Base-by-base conservation (phyloP, 1,139 yeast species). In the Meyerozyma athensensis region DNA sequence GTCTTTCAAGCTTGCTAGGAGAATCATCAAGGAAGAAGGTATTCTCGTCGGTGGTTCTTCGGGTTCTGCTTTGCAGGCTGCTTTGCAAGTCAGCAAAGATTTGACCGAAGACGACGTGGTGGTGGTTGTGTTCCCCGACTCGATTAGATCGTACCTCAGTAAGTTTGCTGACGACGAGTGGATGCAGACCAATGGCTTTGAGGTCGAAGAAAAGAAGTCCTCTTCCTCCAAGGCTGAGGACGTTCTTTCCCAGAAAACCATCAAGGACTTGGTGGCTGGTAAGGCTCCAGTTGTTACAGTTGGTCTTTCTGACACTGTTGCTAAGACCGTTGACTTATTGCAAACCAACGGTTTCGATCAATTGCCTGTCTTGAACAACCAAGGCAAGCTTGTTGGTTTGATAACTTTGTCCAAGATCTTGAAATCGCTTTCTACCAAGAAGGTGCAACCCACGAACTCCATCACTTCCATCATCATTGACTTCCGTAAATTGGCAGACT, bases 101-200 rank as follows among this genome's bases (percentile, higher is more conserved):
- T 72, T 86, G 55, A 74, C 83, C 36, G 87, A 83, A 63, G 76
- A 81, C 39, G 95, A 85, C 50, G 77, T 76, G 22, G 73, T 86
- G 43, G 95, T 86, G 30, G 90, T 84, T 34, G 82, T 86, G 22
- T 78, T 86, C 77, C 95, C 95, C 38, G 96, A 86, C 59, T 81
- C 92, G 32, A 79, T 86, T 54, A 80, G 96, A 68, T 85, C 95
- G 10, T 86, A 86, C 67, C 73, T 86, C 59, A 79, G 92, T 47
- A 86, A 86, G 66, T 86, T 86, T 56, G 92, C 86, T 36, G 95
- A 86, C 59, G 95, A 86, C 55, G 95, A 85, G 64, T 86, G 96
- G 96, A 79, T 86, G 86, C 77, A 74, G 59, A 79, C 78, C 51
- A 84, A 86, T 58, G 86, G 87, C 5, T 81, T 86, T 55, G 65